These are phyloP conservation scores for Gremmenia infestans DNA, from an alignment of 2,329 filamentous ascomycete genomes.

Conservation along the genomic window DNA sequence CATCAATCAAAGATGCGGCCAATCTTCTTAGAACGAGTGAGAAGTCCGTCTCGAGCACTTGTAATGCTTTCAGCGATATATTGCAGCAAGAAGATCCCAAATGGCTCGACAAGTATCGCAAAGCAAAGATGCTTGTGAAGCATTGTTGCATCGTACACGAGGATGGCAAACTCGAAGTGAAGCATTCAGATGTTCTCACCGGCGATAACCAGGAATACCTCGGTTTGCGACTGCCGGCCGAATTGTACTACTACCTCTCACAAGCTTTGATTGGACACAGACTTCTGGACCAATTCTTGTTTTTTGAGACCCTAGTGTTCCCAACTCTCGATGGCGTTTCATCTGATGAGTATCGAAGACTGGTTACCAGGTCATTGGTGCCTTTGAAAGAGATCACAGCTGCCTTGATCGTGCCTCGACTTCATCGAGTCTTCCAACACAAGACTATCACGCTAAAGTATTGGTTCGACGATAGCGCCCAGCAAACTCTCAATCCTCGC, in stretches of 20 bases:
- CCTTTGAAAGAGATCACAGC: conserved; percentile 72
- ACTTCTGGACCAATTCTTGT: conserved; percentile 76
- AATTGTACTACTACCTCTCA: conserved; percentile 86
- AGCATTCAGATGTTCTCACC: conserved; percentile 69
- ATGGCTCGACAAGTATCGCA: conserved; percentile 83
- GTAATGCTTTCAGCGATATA: conserved; percentile 75
- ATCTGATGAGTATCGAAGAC: conserved; percentile 72
- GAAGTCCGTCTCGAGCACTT: conserved; percentile 66
- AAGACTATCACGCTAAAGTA: conserved; percentile 72
- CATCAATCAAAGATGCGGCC: conserved; percentile 68
- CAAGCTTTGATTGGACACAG: conserved; percentile 74
- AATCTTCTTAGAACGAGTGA: conserved; percentile 70
- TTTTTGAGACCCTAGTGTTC: conserved; percentile 69
- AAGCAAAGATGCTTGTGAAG: conserved; percentile 77
- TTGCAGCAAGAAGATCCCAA: conserved; percentile 63
- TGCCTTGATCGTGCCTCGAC: conserved; percentile 69
- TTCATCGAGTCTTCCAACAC: conserved; percentile 79
- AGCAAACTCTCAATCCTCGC: conserved; percentile 63
- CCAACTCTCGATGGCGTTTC: conserved; percentile 83
- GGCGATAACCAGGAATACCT: conserved; percentile 85
- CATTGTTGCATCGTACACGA: conserved; percentile 72
- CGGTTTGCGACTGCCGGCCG: conserved; percentile 81
- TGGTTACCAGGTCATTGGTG: conserved; percentile 70
- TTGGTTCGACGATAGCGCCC: conserved; percentile 75
- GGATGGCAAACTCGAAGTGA: conserved; percentile 65